Evolutionary conservation across 2,329 filamentous ascomycete species (phyloP).

Genomic region (Verruconis gallopava): DNA sequence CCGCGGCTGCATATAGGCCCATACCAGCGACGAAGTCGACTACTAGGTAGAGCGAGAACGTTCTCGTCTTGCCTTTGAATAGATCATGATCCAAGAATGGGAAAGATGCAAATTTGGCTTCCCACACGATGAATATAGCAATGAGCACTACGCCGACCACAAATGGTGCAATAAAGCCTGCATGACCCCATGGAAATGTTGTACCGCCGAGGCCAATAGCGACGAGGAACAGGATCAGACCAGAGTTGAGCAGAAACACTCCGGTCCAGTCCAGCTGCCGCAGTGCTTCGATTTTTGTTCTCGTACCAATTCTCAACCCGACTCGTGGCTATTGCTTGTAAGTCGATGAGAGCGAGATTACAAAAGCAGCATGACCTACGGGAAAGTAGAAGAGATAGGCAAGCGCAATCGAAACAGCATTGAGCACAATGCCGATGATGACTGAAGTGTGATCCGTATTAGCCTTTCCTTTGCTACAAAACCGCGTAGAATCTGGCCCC

Average conservation of each 20-base stretch:
- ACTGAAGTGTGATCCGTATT: no score
- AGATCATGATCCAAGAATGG: slow-evolving; percentile 10
- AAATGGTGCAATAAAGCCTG: slow-evolving; percentile 8
- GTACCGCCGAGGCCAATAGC: slow-evolving; percentile 6
- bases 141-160: slow-evolving; percentile 6
- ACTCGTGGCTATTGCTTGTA: not conserved
- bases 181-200: slow-evolving; percentile 7
- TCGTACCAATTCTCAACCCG: not conserved
- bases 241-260: slow-evolving; percentile 6
- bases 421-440: slow-evolving; percentile 7
- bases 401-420: not conserved
- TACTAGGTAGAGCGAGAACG: slow-evolving; percentile 8
- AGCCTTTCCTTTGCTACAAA: no score
- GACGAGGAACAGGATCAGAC: slow-evolving; percentile 8
- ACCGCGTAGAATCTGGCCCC: no score
- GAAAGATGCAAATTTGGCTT: slow-evolving; percentile 9
- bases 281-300: slow-evolving; percentile 1
- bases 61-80: slow-evolving; percentile 9
- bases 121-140: slow-evolving; percentile 6
- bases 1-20: slow-evolving; percentile 8
- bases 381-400: slow-evolving; percentile 9
- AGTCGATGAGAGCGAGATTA: not conserved
- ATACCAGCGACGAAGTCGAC: slow-evolving; percentile 11
- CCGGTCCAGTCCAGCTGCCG: slow-evolving; percentile 9
- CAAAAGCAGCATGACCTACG: not conserved